phyloP scores from a whole-genome alignment of 495 filamentous ascomycete genomes.

The Xylaria curta region DNA sequence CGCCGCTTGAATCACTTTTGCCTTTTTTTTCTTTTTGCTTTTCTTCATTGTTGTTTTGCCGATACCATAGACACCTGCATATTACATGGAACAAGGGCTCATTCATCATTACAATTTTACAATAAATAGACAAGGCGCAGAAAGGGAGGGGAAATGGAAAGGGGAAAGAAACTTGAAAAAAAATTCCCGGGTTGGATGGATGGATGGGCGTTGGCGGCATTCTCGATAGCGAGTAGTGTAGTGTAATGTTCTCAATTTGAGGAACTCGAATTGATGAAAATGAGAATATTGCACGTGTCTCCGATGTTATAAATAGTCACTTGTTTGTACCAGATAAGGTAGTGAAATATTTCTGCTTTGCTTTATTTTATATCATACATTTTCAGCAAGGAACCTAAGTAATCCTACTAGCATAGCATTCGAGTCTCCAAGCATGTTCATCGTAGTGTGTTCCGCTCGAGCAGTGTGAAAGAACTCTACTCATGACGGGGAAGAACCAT shows the following conservation, averaged over 20 bases:
- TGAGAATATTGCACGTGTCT: background rate
- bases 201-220: background rate
- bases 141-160: slow-evolving; percentile 2
- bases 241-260: background rate
- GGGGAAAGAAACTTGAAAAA: background rate
- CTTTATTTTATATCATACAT: slow-evolving; percentile 6
- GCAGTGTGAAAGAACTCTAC: background rate
- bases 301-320: no score
- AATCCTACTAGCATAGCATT: slow-evolving; percentile 14
- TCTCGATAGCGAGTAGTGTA: background rate
- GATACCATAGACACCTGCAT: slow-evolving; percentile 23
- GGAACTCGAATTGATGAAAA: background rate
- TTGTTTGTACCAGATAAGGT: background rate
- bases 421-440: slow-evolving; percentile 7
- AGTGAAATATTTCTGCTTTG: background rate
- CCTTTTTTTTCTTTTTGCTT: background rate
- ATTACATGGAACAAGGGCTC: slow-evolving; percentile 1
- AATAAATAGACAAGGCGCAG: slow-evolving; percentile 20
- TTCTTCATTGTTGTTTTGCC: slow-evolving; percentile 18
- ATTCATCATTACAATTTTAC: background rate
- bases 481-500: background rate
- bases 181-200: background rate
- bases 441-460: background rate
- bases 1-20: background rate
- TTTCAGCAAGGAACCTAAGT: background rate